Evolutionary conservation across 352 stramenopile species (phyloP).

Genomic region (Pythium periplocum): DNA sequence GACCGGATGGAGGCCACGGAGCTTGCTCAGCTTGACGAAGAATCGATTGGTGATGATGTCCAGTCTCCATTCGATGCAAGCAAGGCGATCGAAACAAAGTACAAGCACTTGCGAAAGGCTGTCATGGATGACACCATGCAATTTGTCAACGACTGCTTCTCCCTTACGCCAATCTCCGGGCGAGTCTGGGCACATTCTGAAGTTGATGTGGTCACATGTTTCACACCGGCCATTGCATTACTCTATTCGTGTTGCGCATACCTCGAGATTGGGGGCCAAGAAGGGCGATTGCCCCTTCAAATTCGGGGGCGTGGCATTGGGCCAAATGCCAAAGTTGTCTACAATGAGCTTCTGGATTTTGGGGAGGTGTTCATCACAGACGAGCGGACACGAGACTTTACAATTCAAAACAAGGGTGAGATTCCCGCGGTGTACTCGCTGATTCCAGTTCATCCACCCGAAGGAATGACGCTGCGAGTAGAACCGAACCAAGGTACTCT

Average conservation of each 20-base stretch:
- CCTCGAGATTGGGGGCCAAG: conserved; percentile 87
- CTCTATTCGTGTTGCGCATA: conserved; percentile 82
- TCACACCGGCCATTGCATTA: conserved; percentile 76
- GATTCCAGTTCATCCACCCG: conserved; percentile 31
- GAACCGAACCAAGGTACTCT: conserved; percentile 49
- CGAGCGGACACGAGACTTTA: conserved; percentile 82
- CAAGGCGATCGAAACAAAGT: conserved; percentile 87
- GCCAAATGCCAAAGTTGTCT: conserved; percentile 89
- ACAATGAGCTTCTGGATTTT: conserved; percentile 92
- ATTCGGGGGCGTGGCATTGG: conserved; percentile 90
- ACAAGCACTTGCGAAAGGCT: conserved; percentile 86
- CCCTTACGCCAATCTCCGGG: conserved; percentile 81
- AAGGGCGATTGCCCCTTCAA: conserved; percentile 85
- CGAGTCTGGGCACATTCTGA: conserved; percentile 92
- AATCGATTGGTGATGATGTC: background rate
- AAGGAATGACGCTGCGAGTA: conserved; percentile 35
- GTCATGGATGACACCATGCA: conserved; percentile 89
- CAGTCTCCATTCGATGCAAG: conserved; percentile 49
- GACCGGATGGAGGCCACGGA: conserved; percentile 71
- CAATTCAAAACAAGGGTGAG: conserved; percentile 92
- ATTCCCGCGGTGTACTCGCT: conserved; percentile 85
- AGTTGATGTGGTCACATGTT: conserved; percentile 89
- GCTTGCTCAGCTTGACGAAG: conserved; percentile 34
- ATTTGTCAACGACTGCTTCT: conserved; percentile 93
- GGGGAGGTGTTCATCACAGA: conserved; percentile 94